Conservation (phyloP, 306 rosid species). For the Quercus bicolor region DNA sequence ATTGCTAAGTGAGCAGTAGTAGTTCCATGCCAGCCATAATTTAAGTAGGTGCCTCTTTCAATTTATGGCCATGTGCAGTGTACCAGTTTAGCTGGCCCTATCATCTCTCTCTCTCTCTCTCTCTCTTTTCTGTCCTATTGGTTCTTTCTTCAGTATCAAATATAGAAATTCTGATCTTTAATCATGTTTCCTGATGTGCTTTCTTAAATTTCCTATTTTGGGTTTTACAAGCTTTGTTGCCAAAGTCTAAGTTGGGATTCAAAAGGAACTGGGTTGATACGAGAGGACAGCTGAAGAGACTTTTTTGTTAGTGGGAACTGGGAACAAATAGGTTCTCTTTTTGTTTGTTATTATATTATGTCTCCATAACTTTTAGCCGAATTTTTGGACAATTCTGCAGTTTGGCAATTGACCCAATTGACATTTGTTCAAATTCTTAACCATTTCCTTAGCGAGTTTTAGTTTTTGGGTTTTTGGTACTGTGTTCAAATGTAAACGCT, state of each 20-base stretch:
- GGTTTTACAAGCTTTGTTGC: neutral
- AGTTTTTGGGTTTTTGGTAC: neutral
- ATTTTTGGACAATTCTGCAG: neutral
- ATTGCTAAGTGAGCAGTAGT: constrained; percentile 1
- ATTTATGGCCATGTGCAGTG: neutral
- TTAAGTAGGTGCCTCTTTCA: neutral
- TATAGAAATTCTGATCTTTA: neutral
- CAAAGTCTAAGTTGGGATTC: neutral
- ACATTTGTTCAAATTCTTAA: neutral
- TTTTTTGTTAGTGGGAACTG: neutral
- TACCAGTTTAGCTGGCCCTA: neutral
- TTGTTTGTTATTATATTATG: neutral
- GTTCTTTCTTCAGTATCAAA: neutral
- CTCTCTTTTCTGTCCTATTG: constrained; percentile 3
- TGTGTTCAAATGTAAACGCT: neutral
- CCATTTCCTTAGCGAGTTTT: neutral
- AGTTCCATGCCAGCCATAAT: neutral
- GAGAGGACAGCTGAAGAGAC: neutral
- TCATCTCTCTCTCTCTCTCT: neutral
- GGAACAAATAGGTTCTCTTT: neutral
- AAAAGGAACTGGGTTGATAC: neutral
- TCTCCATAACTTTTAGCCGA: too few relatives aligned
- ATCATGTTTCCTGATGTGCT: neutral
- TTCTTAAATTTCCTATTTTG: neutral
- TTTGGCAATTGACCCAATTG: neutral